Base-by-base conservation (phyloP, 345 rosid genomes). In the Euphorbia pulcherrima region DNA sequence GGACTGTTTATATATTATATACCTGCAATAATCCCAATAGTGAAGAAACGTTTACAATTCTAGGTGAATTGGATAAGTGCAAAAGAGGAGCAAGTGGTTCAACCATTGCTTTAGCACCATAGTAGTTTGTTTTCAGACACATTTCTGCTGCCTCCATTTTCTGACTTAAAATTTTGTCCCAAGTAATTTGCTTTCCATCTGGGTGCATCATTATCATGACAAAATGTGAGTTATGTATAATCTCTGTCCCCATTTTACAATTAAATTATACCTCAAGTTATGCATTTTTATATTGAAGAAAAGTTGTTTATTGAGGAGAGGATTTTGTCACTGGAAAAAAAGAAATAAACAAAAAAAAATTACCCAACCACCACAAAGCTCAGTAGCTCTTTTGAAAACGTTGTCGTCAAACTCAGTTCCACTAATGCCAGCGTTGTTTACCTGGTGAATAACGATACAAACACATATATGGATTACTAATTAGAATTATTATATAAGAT, bases 91-190 rank as follows among this genome's bases (percentile, higher is more conserved):
- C 9, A 35, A 79, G 77, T 2, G 85, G 72, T 68, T 81, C 76
- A 5, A 57, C 51, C 65, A 69, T 67, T 72, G 56, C 33, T 66
- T 70, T 81, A 37, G 78, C 74, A 20, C 85, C 86, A 66, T 78
- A 73, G 59, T 83, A 85, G 66, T 85, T 85, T 60, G 72, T 79
- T 35, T 81, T 61, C 44, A 81, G 23, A 79, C 89, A 85, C 51
- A 74, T 73, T 39, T 77, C 78, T 1, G 75, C 79, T 55, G 68
- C 33, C 11, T 74, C 71, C 10, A 73, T 23, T 17, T 50, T 68
- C 50, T 79, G 72, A 2, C 54, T 72, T 23, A 52, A 1, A 4
- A 72, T 29, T 57, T 66, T 33, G 17, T 59, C 47, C 81, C 85
- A 81, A 1, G n/a, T 44, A 0, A 60, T 28, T 28, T 70, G 70